These are phyloP conservation scores for Buxus sempervirens DNA, from an alignment of 164 flowering plant species.

Conservation along the genomic window DNA sequence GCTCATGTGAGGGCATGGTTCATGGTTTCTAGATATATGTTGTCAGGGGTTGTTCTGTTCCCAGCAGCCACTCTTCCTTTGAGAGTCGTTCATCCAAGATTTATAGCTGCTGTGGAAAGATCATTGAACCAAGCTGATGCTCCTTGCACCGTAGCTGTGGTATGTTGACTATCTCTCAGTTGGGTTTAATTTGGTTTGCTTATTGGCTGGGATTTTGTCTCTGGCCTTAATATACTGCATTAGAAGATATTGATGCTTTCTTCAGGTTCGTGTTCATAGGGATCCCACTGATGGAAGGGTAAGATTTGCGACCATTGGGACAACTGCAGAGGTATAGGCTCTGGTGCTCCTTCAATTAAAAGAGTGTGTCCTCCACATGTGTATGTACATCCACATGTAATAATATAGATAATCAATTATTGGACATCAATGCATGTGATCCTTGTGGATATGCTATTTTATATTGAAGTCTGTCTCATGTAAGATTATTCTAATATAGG, in stretches of 20 bases:
- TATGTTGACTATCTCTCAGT: slow-evolving; percentile 37
- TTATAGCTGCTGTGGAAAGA: slow-evolving; percentile 63
- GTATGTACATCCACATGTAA: neutral
- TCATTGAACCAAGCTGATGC: slow-evolving; percentile 66
- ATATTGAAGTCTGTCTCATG: neutral
- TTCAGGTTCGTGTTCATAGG: slow-evolving; percentile 60
- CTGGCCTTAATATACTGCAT: neutral
- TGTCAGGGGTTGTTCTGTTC: slow-evolving; percentile 81
- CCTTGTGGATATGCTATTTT: neutral
- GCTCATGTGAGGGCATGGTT: neutral
- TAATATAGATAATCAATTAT: neutral
- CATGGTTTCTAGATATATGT: neutral
- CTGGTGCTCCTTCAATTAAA: too few species aligned
- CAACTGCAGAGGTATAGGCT: slow-evolving; percentile 84
- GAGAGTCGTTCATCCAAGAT: slow-evolving; percentile 63
- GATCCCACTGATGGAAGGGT: slow-evolving; percentile 32
- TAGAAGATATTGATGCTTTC: slow-evolving; percentile 5
- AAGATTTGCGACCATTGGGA: slow-evolving; percentile 57
- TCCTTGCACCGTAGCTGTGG: slow-evolving; percentile 80
- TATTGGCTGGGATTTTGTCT: neutral
- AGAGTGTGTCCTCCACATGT: neutral
- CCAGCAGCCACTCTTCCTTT: slow-evolving; percentile 92
- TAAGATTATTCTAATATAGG: too few species aligned
- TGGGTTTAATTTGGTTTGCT: slow-evolving; percentile 3
- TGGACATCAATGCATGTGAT: neutral